Evolutionary conservation across 1,139 yeast species (phyloP).

Genomic region (Zygotorulaspora mrakii): DNA sequence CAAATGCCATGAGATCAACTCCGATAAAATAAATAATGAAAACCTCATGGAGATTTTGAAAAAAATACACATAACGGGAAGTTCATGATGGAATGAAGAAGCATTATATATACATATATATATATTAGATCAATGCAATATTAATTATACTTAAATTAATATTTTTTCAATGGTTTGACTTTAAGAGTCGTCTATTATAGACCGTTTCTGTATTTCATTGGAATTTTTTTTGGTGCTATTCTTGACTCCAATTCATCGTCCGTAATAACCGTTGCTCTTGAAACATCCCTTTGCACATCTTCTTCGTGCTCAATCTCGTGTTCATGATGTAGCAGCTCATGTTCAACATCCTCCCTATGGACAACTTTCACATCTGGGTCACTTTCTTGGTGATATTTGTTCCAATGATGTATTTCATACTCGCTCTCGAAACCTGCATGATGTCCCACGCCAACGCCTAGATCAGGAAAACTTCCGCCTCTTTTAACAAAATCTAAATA

Average conservation of each 20-base stretch:
- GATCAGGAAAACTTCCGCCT: slow-evolving; percentile 82
- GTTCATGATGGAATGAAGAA: neutral
- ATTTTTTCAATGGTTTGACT: slow-evolving; percentile 1
- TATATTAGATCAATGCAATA: neutral
- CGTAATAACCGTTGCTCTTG: slow-evolving; percentile 41
- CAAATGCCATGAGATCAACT: slow-evolving; percentile 45
- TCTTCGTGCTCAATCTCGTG: slow-evolving; percentile 79
- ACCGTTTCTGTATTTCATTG: slow-evolving; percentile 38
- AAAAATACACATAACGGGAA: slow-evolving; percentile 2
- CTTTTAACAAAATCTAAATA: slow-evolving; percentile 58
- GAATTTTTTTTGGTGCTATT: slow-evolving; percentile 38
- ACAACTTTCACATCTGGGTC: slow-evolving; percentile 80
- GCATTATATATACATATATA: neutral
- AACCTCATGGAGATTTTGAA: slow-evolving; percentile 42
- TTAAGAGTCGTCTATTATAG: slow-evolving; percentile 2
- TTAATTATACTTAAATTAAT: too few species aligned
- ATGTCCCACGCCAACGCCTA: slow-evolving; percentile 95
- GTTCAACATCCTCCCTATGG: slow-evolving; percentile 87
- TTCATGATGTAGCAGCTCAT: slow-evolving; percentile 81
- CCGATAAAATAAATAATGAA: slow-evolving; percentile 30
- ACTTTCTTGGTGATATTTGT: slow-evolving; percentile 68
- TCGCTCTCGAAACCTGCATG: slow-evolving; percentile 93
- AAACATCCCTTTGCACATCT: slow-evolving; percentile 43
- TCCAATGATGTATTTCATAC: slow-evolving; percentile 95
- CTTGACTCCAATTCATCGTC: slow-evolving; percentile 40